Evolutionary conservation across 2,329 filamentous ascomycete species (phyloP).

Genomic region (Cladophialophora psammophila): DNA sequence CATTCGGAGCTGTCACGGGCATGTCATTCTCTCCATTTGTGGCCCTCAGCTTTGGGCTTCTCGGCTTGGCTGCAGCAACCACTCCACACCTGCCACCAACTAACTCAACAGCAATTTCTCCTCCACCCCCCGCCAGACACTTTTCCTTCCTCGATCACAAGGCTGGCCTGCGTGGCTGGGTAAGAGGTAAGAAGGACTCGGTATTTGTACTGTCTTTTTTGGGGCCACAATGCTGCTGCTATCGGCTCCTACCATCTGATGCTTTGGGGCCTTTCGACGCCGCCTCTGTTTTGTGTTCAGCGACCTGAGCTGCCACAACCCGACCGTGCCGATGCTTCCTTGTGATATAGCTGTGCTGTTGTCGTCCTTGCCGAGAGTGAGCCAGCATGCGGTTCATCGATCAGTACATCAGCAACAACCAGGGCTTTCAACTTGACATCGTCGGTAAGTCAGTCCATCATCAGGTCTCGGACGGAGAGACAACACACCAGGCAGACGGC

Average conservation of each 20-base stretch:
- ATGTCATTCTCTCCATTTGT: not conserved
- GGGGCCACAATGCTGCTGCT: conserved; percentile 10
- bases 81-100: not conserved
- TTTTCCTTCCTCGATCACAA: conserved; percentile 1
- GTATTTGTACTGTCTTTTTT: not conserved
- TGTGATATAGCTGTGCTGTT: not conserved
- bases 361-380: conserved; percentile 7
- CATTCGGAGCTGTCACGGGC: too few relatives aligned
- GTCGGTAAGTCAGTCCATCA: conserved; percentile 49
- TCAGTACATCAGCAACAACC: conserved; percentile 30
- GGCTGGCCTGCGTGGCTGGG: conserved; percentile 19
- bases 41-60: not conserved
- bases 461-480: too few relatives aligned
- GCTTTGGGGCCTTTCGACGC: conserved; percentile 4
- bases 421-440: conserved; percentile 60
- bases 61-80: not conserved
- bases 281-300: not conserved
- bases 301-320: not conserved
- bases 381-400: conserved; percentile 35
- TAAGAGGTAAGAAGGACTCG: not conserved
- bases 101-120: not conserved
- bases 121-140: conserved; percentile 3
- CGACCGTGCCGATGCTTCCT: not conserved
- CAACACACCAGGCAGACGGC: not conserved
- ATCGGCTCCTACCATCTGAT: conserved; percentile 5